A percentile compares a stretch with the other conserved stretches of the same genome.
These are phyloP conservation scores for Ottelia alismoides DNA, from an alignment of 106 monocot species.

Conservation along the genomic window DNA sequence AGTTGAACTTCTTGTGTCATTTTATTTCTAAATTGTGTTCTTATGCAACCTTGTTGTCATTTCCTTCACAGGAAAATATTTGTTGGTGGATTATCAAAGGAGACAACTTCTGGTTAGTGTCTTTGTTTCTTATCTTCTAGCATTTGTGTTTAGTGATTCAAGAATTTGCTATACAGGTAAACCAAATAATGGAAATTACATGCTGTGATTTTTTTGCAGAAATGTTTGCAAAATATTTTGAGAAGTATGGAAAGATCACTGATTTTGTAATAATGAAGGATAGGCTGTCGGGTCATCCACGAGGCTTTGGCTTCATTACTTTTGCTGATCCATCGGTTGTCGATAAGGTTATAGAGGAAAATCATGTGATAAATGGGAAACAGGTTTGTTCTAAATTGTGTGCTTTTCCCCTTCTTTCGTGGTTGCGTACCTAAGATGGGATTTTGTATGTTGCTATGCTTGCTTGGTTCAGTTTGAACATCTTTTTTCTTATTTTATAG, in stretches of 20 bases:
- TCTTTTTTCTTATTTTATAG: constrained; percentile 19
- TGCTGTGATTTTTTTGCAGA: constrained; percentile 1
- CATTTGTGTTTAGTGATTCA: too few species aligned
- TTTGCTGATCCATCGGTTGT: constrained; percentile 22
- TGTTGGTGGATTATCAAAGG: constrained; percentile 10
- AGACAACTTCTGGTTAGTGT: constrained; percentile 4
- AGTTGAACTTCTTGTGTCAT: too few species aligned
- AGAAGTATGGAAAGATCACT: constrained; percentile 15
- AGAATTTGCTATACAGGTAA: too few species aligned
- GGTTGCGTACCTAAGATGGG: neutral
- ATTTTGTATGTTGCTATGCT: neutral
- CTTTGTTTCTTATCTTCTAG: neutral
- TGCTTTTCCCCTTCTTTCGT: neutral
- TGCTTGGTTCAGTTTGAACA: neutral
- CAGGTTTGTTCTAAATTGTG: too few species aligned
- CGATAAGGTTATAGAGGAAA: constrained; percentile 17
- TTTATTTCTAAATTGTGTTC: too few species aligned
- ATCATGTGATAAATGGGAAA: constrained; percentile 16
- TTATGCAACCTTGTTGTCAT: neutral
- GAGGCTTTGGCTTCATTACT: constrained; percentile 23
- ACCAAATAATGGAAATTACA: neutral
- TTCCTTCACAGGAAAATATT: constrained; percentile 9
- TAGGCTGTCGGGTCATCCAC: constrained; percentile 5
- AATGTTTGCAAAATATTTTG: constrained; percentile 13
- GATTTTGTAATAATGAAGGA: constrained; percentile 22